These are phyloP conservation scores for Coemansia sp. DNA, from an alignment of 192 early-diverging fungal genomes.

Conservation along the genomic window DNA sequence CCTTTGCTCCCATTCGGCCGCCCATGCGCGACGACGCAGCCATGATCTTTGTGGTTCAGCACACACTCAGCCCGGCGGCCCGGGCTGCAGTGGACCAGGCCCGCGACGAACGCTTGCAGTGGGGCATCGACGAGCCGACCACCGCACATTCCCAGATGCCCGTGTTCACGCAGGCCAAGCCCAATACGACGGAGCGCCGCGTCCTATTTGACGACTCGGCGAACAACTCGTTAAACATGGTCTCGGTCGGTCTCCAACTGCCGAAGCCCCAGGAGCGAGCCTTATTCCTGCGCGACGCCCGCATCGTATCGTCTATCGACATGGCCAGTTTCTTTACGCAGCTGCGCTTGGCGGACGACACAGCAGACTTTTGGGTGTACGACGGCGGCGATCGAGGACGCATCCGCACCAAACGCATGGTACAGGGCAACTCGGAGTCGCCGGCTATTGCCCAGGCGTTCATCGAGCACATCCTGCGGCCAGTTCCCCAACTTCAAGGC, in stretches of 20 bases:
- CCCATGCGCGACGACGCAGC: background rate
- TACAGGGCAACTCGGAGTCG: constrained; percentile 14
- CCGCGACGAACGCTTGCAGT: background rate
- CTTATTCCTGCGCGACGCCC: background rate
- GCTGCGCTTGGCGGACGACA: background rate
- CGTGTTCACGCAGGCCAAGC: constrained; percentile 10
- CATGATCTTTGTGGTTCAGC: background rate
- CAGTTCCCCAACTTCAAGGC: background rate
- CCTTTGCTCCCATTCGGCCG: background rate
- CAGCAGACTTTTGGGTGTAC: constrained; percentile 8
- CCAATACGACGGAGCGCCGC: background rate
- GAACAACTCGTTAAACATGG: constrained; percentile 16
- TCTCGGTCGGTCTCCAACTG: constrained; percentile 5
- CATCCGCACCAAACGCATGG: constrained; percentile 5
- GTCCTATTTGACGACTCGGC: constrained; percentile 17
- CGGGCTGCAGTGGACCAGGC: background rate
- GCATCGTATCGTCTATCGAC: background rate
- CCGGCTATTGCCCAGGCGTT: constrained; percentile 15
- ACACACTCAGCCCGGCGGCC: constrained; percentile 4
- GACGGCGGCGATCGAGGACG: background rate
- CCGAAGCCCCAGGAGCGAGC: background rate
- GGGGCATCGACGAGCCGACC: constrained; percentile 16
- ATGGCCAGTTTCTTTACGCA: constrained; percentile 1
- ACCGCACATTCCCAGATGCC: constrained; percentile 4
- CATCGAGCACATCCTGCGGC: constrained; percentile 2